phyloP scores from a whole-genome alignment of 2,329 filamentous ascomycete species.

The Capronia americana region DNA sequence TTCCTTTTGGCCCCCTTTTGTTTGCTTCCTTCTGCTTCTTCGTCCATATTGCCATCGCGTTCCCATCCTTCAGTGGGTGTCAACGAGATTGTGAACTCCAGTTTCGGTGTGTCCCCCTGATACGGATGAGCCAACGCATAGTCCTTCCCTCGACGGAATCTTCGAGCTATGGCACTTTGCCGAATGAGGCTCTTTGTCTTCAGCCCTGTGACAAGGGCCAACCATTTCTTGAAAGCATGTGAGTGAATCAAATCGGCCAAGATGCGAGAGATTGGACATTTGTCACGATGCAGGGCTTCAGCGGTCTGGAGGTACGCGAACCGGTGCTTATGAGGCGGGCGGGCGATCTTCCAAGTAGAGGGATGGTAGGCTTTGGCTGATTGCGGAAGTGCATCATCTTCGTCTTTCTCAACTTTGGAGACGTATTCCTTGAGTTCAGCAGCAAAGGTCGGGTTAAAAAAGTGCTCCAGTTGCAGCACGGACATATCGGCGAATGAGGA shows the following conservation, averaged over 20 bases:
- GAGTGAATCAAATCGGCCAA: conserved; percentile 84
- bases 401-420: conserved; percentile 65
- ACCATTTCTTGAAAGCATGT: conserved; percentile 85
- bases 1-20: conserved; percentile 21
- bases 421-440: conserved; percentile 74
- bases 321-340: conserved; percentile 93
- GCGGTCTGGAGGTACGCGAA: conserved; percentile 69
- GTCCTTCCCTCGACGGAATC: conserved; percentile 85
- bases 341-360: conserved; percentile 73
- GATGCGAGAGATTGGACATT: conserved; percentile 74
- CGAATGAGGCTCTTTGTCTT: conserved; percentile 64
- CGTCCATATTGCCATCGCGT: conserved; percentile 63
- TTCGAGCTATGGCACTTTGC: conserved; percentile 78
- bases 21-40: conserved; percentile 48
- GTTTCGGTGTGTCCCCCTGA: conserved; percentile 69
- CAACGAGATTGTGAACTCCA: conserved; percentile 86
- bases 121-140: conserved; percentile 93
- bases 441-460: conserved; percentile 80
- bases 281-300: conserved; percentile 49
- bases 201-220: conserved; percentile 80
- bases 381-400: conserved; percentile 47
- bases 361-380: conserved; percentile 40
- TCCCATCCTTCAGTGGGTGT: conserved; percentile 89
- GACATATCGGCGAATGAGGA: conserved; percentile 83
- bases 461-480: conserved; percentile 78